Evolutionary conservation across 2,329 filamentous ascomycete species (phyloP).

Genomic region (Cordyceps cicadae): DNA sequence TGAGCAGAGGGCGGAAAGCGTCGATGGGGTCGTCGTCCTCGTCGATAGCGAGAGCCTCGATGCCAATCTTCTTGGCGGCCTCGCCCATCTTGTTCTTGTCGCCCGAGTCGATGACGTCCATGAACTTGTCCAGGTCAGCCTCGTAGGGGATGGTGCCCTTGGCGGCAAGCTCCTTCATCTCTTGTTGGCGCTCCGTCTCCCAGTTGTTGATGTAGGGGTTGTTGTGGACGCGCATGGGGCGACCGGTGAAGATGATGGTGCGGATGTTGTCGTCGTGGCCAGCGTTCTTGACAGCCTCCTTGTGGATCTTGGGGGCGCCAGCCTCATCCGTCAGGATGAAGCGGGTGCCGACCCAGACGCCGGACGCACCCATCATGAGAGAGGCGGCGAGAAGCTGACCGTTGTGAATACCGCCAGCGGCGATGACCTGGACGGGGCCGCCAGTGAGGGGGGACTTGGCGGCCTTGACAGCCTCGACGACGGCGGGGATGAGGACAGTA

Average conservation of each 20-base stretch:
- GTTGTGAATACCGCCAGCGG: slow-evolving; percentile 89
- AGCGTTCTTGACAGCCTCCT: slow-evolving; percentile 87
- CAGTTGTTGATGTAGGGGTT: slow-evolving; percentile 94
- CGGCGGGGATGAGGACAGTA: slow-evolving; percentile 82
- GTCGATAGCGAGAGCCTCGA: slow-evolving; percentile 58
- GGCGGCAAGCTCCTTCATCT: slow-evolving; percentile 85
- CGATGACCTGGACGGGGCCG: slow-evolving; percentile 80
- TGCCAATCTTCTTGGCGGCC: slow-evolving; percentile 46
- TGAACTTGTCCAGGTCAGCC: slow-evolving; percentile 80
- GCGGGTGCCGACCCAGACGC: slow-evolving; percentile 93
- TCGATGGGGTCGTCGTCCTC: slow-evolving; percentile 83
- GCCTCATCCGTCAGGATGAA: slow-evolving; percentile 94
- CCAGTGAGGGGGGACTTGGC: slow-evolving; percentile 83
- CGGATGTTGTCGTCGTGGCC: slow-evolving; percentile 93
- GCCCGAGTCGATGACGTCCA: slow-evolving; percentile 51
- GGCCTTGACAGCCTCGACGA: slow-evolving; percentile 71
- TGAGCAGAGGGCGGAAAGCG: slow-evolving; percentile 81
- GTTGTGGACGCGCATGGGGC: slow-evolving; percentile 84
- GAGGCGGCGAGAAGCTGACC: slow-evolving; percentile 83
- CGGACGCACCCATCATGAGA: slow-evolving; percentile 84
- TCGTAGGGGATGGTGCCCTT: slow-evolving; percentile 93
- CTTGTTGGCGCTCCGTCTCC: slow-evolving; percentile 81
- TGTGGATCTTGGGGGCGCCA: slow-evolving; percentile 85
- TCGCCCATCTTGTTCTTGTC: slow-evolving; percentile 46
- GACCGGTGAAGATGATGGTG: slow-evolving; percentile 97